Conservation (phyloP, 306 rosid genomes). For the Lagenaria siceraria region DNA sequence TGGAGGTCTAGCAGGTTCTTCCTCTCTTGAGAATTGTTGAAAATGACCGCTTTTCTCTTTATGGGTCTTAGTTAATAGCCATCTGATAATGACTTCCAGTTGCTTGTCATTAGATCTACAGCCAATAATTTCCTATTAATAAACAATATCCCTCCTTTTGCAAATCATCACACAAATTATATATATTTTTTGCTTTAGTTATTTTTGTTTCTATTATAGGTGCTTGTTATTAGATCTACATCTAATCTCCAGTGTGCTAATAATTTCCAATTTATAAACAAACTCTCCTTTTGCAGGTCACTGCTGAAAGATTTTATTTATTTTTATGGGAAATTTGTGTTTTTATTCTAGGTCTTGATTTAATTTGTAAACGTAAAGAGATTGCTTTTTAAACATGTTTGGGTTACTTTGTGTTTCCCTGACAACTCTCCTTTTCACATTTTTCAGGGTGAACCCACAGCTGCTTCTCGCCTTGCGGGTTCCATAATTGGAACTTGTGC, state of each 20-base stretch:
- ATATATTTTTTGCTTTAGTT: too few species aligned
- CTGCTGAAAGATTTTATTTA: background rate
- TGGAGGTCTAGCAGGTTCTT: too few species aligned
- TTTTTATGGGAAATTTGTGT: background rate
- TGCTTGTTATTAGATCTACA: background rate
- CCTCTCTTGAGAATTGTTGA: background rate
- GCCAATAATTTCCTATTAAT: too few species aligned
- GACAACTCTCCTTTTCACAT: slow-evolving; percentile 3
- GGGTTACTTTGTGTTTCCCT: background rate
- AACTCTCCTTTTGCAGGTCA: background rate
- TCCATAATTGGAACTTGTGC: slow-evolving; percentile 47
- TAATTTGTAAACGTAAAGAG: background rate
- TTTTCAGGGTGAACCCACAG: slow-evolving; percentile 49
- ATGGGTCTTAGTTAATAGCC: background rate
- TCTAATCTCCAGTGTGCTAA: background rate
- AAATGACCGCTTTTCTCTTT: background rate
- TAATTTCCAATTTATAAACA: background rate
- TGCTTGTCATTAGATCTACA: background rate
- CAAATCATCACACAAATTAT: too few species aligned
- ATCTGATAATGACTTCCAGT: background rate
- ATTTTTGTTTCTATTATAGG: background rate
- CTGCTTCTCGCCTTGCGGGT: slow-evolving; percentile 64
- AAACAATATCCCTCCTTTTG: too few species aligned
- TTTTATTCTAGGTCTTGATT: background rate
- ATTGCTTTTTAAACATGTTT: background rate